Percentiles rank a stretch among this genome's conserved stretches.
Evolutionary conservation across 768 basidiomycete genomes (phyloP).

Genomic region (Leccinum subtestaceum): DNA sequence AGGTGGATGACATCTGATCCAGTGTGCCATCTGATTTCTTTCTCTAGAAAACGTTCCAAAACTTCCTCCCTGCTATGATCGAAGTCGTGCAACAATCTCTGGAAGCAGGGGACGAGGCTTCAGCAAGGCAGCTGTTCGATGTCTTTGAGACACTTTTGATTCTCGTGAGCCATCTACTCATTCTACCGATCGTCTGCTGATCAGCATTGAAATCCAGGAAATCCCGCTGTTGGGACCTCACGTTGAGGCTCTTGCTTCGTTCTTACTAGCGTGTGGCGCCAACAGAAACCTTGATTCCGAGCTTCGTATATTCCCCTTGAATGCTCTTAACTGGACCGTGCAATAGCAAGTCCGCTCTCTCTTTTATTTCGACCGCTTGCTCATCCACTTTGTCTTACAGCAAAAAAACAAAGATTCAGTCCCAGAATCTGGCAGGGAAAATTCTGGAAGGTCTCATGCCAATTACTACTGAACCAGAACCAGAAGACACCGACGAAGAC

Average conservation of each 20-base stretch:
- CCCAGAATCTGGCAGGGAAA: slow-evolving; percentile 73
- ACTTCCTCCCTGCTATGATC: slow-evolving; percentile 83
- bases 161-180: slow-evolving; percentile 50
- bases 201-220: slow-evolving; percentile 52
- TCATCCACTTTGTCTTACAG: slow-evolving; percentile 37
- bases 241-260: slow-evolving; percentile 81
- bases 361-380: neutral
- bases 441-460: slow-evolving; percentile 93
- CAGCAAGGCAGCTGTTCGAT: slow-evolving; percentile 88
- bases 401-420: slow-evolving; percentile 95
- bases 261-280: slow-evolving; percentile 81
- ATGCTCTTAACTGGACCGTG: slow-evolving; percentile 94
- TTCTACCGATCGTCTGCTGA: slow-evolving; percentile 1
- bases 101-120: slow-evolving; percentile 72
- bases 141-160: slow-evolving; percentile 95
- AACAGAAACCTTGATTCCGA: slow-evolving; percentile 74
- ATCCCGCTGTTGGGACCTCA: slow-evolving; percentile 89
- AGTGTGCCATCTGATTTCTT: neutral
- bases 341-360: slow-evolving; percentile 66
- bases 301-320: slow-evolving; percentile 86
- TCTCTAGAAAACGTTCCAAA: slow-evolving; percentile 79
- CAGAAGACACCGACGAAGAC: slow-evolving; percentile 90
- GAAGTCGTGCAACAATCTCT: slow-evolving; percentile 83
- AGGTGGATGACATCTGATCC: slow-evolving; percentile 29
- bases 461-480: slow-evolving; percentile 90